Conservation (phyloP, 2,329 filamentous ascomycete genomes). For the Curvularia hawaiiensis region DNA sequence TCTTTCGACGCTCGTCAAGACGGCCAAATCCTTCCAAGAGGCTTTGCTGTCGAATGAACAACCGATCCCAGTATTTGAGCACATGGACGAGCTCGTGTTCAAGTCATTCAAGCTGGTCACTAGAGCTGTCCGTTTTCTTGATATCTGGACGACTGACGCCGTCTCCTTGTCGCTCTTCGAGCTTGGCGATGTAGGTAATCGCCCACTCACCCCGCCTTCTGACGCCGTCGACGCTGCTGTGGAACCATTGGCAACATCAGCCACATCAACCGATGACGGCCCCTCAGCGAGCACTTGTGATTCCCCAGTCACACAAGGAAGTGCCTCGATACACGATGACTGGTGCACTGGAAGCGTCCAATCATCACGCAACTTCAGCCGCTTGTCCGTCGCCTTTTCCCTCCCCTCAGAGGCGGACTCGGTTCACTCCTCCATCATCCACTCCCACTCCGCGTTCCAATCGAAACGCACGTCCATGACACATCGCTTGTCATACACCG, state of each 20-base stretch:
- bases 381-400: slow-evolving; percentile 45
- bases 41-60: slow-evolving; percentile 55
- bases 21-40: slow-evolving; percentile 83
- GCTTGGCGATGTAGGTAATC: slow-evolving; percentile 37
- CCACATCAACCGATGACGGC: slow-evolving; percentile 28
- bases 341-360: slow-evolving; percentile 36
- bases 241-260: slow-evolving; percentile 34
- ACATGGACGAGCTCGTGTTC: slow-evolving; percentile 90
- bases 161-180: slow-evolving; percentile 56
- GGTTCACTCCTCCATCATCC: slow-evolving; percentile 37
- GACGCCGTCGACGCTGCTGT: slow-evolving; percentile 43
- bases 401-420: slow-evolving; percentile 46
- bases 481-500: slow-evolving; percentile 79
- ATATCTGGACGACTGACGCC: slow-evolving; percentile 71
- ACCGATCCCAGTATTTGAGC: slow-evolving; percentile 64
- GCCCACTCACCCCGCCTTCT: slow-evolving; percentile 48
- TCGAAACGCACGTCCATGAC: slow-evolving; percentile 60
- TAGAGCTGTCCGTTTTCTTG: slow-evolving; percentile 85
- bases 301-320: slow-evolving; percentile 41
- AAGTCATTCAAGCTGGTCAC: slow-evolving; percentile 95
- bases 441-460: slow-evolving; percentile 35
- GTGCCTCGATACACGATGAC: slow-evolving; percentile 33
- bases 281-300: slow-evolving; percentile 54
- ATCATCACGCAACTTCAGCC: slow-evolving; percentile 37
- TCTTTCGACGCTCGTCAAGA: slow-evolving; percentile 86